phyloP scores from a whole-genome alignment of 1,284 basidiomycete species.

The Polyporus tsugae region DNA sequence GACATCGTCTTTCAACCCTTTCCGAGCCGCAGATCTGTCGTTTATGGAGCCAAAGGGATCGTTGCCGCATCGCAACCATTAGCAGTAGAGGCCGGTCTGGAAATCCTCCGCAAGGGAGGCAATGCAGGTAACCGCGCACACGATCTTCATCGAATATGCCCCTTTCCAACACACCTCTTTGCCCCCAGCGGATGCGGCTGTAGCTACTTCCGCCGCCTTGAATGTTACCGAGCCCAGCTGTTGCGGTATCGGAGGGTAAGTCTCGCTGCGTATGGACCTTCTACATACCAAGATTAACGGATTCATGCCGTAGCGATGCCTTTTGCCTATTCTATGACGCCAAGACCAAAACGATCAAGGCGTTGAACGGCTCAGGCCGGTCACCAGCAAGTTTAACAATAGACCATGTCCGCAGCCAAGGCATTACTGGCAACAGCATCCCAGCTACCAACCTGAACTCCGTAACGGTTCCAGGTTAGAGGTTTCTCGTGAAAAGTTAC shows the following conservation, averaged over 20 bases:
- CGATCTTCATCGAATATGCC: background rate
- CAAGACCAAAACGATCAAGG: constrained; percentile 80
- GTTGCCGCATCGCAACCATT: constrained; percentile 92
- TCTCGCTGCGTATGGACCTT: background rate
- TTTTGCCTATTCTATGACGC: constrained; percentile 95
- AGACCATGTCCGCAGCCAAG: constrained; percentile 75
- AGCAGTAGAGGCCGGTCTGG: constrained; percentile 88
- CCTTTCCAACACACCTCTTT: background rate
- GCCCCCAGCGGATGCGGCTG: constrained; percentile 70
- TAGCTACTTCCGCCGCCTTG: constrained; percentile 86
- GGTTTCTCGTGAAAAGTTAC: too few relatives aligned
- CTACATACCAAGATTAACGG: background rate
- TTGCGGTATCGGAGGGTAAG: constrained; percentile 85
- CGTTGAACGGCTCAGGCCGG: constrained; percentile 87
- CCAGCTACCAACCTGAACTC: constrained; percentile 83
- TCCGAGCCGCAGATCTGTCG: constrained; percentile 75
- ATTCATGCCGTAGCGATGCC: constrained; percentile 67
- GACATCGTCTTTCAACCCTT: constrained; percentile 68
- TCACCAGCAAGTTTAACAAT: constrained; percentile 85
- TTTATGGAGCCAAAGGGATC: constrained; percentile 88
- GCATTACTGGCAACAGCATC: constrained; percentile 73
- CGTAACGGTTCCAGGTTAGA: constrained; percentile 88
- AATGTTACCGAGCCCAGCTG: constrained; percentile 88
- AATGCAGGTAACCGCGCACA: constrained; percentile 74
- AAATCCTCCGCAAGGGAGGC: constrained; percentile 89